phyloP scores from a whole-genome alignment of 2,329 filamentous ascomycete genomes.

The Cadophora sp. region DNA sequence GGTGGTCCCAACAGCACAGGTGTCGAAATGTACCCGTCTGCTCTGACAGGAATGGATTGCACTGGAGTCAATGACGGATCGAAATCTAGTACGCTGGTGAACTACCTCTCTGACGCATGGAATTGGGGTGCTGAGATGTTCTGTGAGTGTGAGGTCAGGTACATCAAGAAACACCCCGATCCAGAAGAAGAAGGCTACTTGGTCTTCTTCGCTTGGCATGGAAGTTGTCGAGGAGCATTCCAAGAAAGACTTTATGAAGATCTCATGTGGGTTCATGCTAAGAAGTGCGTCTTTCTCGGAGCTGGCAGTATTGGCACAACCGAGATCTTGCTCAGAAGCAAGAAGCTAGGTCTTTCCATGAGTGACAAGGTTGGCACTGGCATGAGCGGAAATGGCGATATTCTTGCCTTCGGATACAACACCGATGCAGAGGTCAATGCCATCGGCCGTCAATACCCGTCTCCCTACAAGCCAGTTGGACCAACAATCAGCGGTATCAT shows the following conservation, averaged over 20 bases:
- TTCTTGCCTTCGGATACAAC: constrained; percentile 70
- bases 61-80: constrained; percentile 73
- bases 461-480: constrained; percentile 60
- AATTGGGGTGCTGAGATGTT: constrained; percentile 77
- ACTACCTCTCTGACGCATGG: constrained; percentile 73
- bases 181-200: constrained; percentile 61
- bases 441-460: constrained; percentile 58
- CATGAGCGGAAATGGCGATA: constrained; percentile 72
- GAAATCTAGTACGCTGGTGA: constrained; percentile 70
- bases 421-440: constrained; percentile 62
- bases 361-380: constrained; percentile 63
- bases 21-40: constrained; percentile 66
- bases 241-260: constrained; percentile 61
- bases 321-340: constrained; percentile 68
- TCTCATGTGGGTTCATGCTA: constrained; percentile 72
- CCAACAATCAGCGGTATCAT: constrained; percentile 70
- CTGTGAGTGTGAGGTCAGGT: constrained; percentile 70
- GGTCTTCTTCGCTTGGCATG: constrained; percentile 70
- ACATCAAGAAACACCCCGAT: constrained; percentile 60
- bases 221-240: constrained; percentile 62
- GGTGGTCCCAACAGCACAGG: constrained; percentile 68
- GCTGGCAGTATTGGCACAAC: constrained; percentile 70
- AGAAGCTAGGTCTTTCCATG: constrained; percentile 62
- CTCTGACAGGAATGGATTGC: constrained; percentile 65
- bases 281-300: constrained; percentile 69